Base-by-base conservation (phyloP, 768 basidiomycete species). In the Lentinula lateritia region DNA sequence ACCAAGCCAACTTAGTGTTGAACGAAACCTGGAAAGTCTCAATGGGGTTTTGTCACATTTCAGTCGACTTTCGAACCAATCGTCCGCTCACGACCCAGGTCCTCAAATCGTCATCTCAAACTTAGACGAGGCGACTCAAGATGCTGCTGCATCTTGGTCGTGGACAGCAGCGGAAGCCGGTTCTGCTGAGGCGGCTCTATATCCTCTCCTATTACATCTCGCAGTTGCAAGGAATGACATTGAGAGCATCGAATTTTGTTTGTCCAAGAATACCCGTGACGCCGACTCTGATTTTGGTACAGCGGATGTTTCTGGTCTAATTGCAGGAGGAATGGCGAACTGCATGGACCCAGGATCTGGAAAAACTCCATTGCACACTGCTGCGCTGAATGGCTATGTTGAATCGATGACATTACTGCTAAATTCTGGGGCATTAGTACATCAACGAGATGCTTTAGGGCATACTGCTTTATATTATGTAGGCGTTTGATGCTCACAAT, bases 391-490 rank as follows among this genome's bases (percentile, higher is more conserved):
- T 58, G 90, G 92, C 1, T 80, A 82, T 63, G 62, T 66, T 7
- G 73, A 72, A 23, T 75, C 76, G 50, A 78, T 78, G 8, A 69
- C 74, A 41, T 67, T 82, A 36, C 74, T 95, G 41, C 78, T 95
- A 18, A 77, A 83, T 62, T 83, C 84, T 0, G 93, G 93, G 5
- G 91, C 92, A 0, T 75, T 92, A 13, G 93, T 95, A 20, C 93
- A 95, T 71, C 75, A 90, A 8, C 80, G 93, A 60, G 93, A 95
- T 70, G 69, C 73, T 0, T 77, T 94, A 50, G 93, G 91, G 2
- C 92, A 94, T 67, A 93, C 93, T 13, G 82, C 91, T 3, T 75
- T 94, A 15, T 94, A 93, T 72, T 90, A 93, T 72, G 90, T 90
- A 64, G 66, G 85, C 71, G 35, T 15, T 45, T 48, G 52, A 16